phyloP scores from a whole-genome alignment of 2,329 filamentous ascomycete species.

The Septoria linicola region DNA sequence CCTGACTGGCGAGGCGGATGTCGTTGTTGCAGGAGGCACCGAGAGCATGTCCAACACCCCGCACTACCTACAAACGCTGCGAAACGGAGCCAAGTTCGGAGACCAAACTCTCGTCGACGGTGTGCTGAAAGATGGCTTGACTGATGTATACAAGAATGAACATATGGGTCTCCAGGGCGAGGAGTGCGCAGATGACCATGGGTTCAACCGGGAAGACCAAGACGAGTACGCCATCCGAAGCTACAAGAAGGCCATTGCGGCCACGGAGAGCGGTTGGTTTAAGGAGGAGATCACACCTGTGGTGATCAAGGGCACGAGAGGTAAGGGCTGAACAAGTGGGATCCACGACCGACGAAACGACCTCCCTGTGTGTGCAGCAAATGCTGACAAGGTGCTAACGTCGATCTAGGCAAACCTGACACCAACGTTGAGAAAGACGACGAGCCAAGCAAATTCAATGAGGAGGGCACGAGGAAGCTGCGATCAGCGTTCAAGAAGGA shows the following conservation, averaged over 20 bases:
- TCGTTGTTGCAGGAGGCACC: conserved; percentile 89
- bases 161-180: conserved; percentile 95
- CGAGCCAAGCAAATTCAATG: conserved; percentile 82
- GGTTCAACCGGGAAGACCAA: conserved; percentile 78
- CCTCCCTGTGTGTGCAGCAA: background rate
- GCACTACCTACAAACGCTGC: conserved; percentile 87
- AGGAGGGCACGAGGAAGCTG: conserved; percentile 50
- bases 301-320: conserved; percentile 81
- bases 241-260: conserved; percentile 89
- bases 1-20: conserved; percentile 88
- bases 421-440: conserved; percentile 82
- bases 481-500: conserved; percentile 78
- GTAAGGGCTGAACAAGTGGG: conserved; percentile 38
- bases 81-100: conserved; percentile 89
- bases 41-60: conserved; percentile 99
- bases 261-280: conserved; percentile 79
- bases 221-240: conserved; percentile 94
- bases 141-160: conserved; percentile 91
- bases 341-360: background rate
- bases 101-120: conserved; percentile 86
- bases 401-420: conserved; percentile 63
- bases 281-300: conserved; percentile 83
- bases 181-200: conserved; percentile 84
- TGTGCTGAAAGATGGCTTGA: conserved; percentile 90
- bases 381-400: background rate